Evolutionary conservation across 371 early-diverging fungal species (phyloP), one percentile per base, ranked within the genome.

Genomic region (Apophysomyces sp.): DNA sequence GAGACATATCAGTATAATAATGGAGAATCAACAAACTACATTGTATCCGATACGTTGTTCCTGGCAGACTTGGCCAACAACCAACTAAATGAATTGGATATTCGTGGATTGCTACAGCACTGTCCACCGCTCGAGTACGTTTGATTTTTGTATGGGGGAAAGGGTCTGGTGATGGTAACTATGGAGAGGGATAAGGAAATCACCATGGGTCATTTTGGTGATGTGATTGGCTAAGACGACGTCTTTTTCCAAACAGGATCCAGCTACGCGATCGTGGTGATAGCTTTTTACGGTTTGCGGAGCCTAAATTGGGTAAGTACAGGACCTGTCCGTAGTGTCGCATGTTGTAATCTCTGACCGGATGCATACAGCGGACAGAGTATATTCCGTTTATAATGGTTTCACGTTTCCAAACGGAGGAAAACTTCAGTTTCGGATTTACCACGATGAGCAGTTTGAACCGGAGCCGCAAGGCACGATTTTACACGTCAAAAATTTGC

Each of bases 121-220:
- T 80, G 72, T 60, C 72, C 69, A 65, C 78, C 81, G 18, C 55
- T 63, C 18, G 77, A 80, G 81, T 80, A 74, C 58, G 74, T n/a
- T n/a, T n/a, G n/a, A n/a, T n/a, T n/a, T n/a, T n/a, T n/a, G n/a
- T n/a, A n/a, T n/a, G n/a, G 49, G 49, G 41, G n/a, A n/a, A n/a
- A 44, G 44, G 29, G 49, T 58, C 29, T 58, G 58, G 59, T 31
- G 24, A 24, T 40, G 8, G 59, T 51, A 11, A 31, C 32, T 30
- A 30, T 51, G 36, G 44, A 24, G 52, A 59, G 16, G 57, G 57
- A 21, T 9, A 21, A 21, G 0, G 0, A 21, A 4, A 21, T 44
- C 27, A 9, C 49, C 24, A 9, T 21, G 49, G 49, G 11, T 44
- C 49, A 18, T 21, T 21, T 37, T 44, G 49, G 16, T 16, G 49